phyloP scores from a whole-genome alignment of 495 filamentous ascomycete genomes.

The Neurospora sp. region DNA sequence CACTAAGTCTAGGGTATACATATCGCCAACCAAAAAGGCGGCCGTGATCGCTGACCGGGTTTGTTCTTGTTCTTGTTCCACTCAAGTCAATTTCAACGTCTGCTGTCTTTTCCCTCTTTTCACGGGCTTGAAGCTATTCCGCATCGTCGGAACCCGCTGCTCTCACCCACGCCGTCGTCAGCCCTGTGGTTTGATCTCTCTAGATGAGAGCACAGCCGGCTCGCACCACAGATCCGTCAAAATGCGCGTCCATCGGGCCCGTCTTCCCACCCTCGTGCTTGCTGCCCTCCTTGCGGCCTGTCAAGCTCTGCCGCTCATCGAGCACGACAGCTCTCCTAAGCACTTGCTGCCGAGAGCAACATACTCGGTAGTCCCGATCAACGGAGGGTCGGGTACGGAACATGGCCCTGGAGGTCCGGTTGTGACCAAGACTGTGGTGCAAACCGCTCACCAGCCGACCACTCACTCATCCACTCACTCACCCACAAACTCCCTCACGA shows the following conservation, averaged over 20 bases:
- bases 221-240: not conserved
- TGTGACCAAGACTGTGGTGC: constrained; percentile 12
- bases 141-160: not conserved
- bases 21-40: not conserved
- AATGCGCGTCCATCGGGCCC: constrained; percentile 11
- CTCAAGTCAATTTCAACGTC: not conserved
- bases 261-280: constrained; percentile 1
- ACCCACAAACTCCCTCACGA: not conserved
- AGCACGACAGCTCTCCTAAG: not conserved
- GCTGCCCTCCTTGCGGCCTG: constrained; percentile 3
- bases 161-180: not conserved
- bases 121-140: not conserved
- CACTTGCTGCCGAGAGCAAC: constrained; percentile 16
- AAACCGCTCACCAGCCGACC: constrained; percentile 1
- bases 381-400: constrained; percentile 13
- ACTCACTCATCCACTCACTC: not conserved
- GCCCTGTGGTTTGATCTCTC: not conserved
- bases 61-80: not conserved
- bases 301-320: constrained; percentile 8
- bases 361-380: constrained; percentile 21
- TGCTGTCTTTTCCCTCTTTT: not conserved
- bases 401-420: not conserved
- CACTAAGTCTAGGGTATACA: not conserved
- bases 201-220: not conserved
- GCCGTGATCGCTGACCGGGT: not conserved